Evolutionary conservation across 257 asterid species (phyloP), one percentile per base, ranked within the genome.

Genomic region (Jacaranda mimosifolia): DNA sequence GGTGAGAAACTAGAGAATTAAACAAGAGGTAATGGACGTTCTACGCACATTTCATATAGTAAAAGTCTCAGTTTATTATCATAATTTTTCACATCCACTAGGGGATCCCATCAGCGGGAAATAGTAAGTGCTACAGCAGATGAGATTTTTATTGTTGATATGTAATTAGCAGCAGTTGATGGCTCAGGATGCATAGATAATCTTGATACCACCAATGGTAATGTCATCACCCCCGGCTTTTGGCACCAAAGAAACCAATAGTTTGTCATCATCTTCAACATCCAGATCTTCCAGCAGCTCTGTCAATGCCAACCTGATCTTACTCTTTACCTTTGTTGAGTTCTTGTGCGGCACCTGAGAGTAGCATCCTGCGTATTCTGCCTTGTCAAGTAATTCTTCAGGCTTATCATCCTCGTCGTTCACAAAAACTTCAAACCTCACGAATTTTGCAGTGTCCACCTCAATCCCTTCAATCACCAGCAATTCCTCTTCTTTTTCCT

Each of bases 301-400:
- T 9, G 83, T 83, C 26, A 85, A 15, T 43, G 79, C 85, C 80
- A 86, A 70, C 43, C 79, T 76, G 0, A 78, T 68, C 68, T 42
- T 73, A 11, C 79, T 86, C 73, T 9, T 80, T 13, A 73, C 45
- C 42, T 40, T 79, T 3, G 6, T 63, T 43, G 76, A 19, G 3
- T 80, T 83, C 76, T 79, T 86, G 60, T 83, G 89, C 11, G 88
- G 86, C n/a, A 86, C 85, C 19, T 68, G 82, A 0, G 81, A 72
- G 77, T 80, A 88, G 3, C 79, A 2, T 6, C 92, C 92, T 0
- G 90, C 85, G 17, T 75, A 84, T 82, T 84, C 92, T 26, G 92
- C 81, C 84, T 80, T 83, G 63, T 83, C 85, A 4, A 81, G 18
- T 1, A 79, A 19, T 6, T 75, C 80, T 0, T 62, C 75, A 0